These are phyloP conservation scores for Magnusiomyces ingens DNA, from an alignment of 1,139 yeast species.

Conservation along the genomic window DNA sequence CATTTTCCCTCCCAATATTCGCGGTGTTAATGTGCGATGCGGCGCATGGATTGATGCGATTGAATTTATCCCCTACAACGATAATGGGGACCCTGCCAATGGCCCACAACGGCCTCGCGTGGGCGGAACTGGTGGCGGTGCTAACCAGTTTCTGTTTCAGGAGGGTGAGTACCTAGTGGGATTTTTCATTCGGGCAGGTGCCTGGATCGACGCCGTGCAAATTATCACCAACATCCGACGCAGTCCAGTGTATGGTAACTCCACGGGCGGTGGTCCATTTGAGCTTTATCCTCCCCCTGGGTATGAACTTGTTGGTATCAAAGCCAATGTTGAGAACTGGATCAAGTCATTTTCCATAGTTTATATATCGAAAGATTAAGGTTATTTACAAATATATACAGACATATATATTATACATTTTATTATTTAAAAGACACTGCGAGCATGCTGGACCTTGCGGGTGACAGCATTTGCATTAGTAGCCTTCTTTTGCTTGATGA, in stretches of 20 bases:
- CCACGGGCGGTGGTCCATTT: constrained; percentile 59
- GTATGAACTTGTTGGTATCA: constrained; percentile 53
- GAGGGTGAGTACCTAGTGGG: constrained; percentile 55
- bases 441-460: constrained; percentile 28
- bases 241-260: constrained; percentile 50
- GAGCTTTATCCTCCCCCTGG: constrained; percentile 56
- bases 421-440: neutral
- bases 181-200: constrained; percentile 63
- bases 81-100: constrained; percentile 6
- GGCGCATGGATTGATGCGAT: constrained; percentile 82
- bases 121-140: constrained; percentile 57
- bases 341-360: constrained; percentile 64
- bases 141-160: constrained; percentile 49
- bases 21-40: constrained; percentile 52
- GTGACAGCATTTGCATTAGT: neutral
- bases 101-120: constrained; percentile 26
- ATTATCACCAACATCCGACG: constrained; percentile 42
- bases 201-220: constrained; percentile 87
- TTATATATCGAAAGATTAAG: constrained; percentile 28
- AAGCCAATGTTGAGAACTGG: constrained; percentile 64
- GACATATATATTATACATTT: neutral
- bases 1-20: constrained; percentile 30
- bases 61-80: constrained; percentile 29
- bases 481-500: constrained; percentile 34
- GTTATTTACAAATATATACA: constrained; percentile 5